Percentiles rank a stretch among this genome's conserved stretches.
phyloP scores from a whole-genome alignment of 495 filamentous ascomycete genomes.

The Aspergillus sparsus region DNA sequence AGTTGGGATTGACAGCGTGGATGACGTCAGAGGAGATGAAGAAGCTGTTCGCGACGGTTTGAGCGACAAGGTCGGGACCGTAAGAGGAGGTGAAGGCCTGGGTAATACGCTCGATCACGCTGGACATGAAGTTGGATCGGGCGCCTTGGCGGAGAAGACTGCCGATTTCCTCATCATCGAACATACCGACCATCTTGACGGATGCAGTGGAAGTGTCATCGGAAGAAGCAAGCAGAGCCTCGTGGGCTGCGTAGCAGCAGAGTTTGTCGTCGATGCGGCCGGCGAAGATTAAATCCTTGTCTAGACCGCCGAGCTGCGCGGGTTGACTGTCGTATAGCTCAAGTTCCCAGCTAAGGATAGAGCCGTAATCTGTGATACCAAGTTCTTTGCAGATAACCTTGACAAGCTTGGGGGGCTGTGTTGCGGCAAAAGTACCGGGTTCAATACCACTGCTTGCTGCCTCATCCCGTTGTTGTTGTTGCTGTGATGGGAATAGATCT shows the following conservation, averaged over 20 bases:
- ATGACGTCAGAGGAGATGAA: conserved; percentile 90
- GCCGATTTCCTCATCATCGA: conserved; percentile 96
- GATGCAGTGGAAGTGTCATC: conserved; percentile 53
- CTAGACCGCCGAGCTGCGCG: conserved; percentile 78
- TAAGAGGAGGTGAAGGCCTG: conserved; percentile 63
- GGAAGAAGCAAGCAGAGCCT: conserved; percentile 73
- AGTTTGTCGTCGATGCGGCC: conserved; percentile 97
- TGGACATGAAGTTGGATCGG: conserved; percentile 79
- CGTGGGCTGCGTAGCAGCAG: conserved; percentile 88
- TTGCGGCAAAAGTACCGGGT: conserved; percentile 67
- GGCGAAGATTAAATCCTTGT: conserved; percentile 93
- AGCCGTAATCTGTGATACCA: conserved; percentile 62
- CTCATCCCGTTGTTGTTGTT: conserved; percentile 11
- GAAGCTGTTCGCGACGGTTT: conserved; percentile 91
- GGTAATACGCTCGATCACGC: conserved; percentile 74
- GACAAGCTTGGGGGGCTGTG: conserved; percentile 82
- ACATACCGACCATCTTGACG: conserved; percentile 85
- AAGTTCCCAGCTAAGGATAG: conserved; percentile 95
- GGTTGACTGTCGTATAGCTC: conserved; percentile 93
- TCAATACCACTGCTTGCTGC: conserved; percentile 30
- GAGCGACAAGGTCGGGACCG: conserved; percentile 69
- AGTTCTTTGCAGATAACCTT: conserved; percentile 77
- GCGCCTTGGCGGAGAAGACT: conserved; percentile 88
- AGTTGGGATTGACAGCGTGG: conserved; percentile 95
- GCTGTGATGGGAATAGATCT: conserved; percentile 43